phyloP scores from a whole-genome alignment of 2,329 filamentous ascomycete genomes.

The Lasiodiplodia theobromae region DNA sequence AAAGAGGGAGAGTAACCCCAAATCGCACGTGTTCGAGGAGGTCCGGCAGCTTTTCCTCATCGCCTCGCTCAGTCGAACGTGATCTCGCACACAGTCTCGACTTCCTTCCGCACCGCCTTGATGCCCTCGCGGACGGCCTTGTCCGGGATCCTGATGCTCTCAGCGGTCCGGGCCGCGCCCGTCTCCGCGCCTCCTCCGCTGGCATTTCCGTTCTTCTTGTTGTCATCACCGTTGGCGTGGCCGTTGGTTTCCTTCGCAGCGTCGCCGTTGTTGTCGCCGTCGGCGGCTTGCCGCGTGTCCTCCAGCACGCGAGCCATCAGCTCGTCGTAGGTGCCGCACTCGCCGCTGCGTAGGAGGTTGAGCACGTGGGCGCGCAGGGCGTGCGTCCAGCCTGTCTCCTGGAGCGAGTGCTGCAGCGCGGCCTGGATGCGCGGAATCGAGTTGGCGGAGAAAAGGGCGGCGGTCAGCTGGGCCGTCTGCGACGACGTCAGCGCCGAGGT shows the following conservation, averaged over 20 bases:
- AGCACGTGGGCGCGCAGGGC: constrained; percentile 62
- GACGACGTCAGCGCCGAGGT: constrained; percentile 50
- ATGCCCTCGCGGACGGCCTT: constrained; percentile 59
- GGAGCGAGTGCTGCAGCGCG: constrained; percentile 61
- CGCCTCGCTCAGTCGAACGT: constrained; percentile 33
- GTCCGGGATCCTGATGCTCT: constrained; percentile 54
- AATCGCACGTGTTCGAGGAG: neutral
- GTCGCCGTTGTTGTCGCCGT: constrained; percentile 39
- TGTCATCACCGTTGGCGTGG: constrained; percentile 24
- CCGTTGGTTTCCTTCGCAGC: constrained; percentile 32
- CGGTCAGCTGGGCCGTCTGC: constrained; percentile 53
- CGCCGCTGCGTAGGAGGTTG: constrained; percentile 64
- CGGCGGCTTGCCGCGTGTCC: constrained; percentile 48
- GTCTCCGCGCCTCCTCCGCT: constrained; percentile 38
- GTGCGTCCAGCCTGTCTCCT: constrained; percentile 66
- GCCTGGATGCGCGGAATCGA: constrained; percentile 64
- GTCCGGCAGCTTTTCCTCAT: neutral
- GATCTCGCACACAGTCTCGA: constrained; percentile 58
- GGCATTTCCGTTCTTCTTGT: constrained; percentile 32
- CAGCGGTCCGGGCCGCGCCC: constrained; percentile 44
- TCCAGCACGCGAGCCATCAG: constrained; percentile 61
- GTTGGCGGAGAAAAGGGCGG: constrained; percentile 55
- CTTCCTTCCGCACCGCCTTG: constrained; percentile 58
- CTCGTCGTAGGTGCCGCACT: constrained; percentile 64
- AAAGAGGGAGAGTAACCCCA: neutral